Percentiles rank a stretch among this genome's conserved stretches.
Conservation (phyloP, 345 rosid genomes). For the Pistacia integerrima region DNA sequence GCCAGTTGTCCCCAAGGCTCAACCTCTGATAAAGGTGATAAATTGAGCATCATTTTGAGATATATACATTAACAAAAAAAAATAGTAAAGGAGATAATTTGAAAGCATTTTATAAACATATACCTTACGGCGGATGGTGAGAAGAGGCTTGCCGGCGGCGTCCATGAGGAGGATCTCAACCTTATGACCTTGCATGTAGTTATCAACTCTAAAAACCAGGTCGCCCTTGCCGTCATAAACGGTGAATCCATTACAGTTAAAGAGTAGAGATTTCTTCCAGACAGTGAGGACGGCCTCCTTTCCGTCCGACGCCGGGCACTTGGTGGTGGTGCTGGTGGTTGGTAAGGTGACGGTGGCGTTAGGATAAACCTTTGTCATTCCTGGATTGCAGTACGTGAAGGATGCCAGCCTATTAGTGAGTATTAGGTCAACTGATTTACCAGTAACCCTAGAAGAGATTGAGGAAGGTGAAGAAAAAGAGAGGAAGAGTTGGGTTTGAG, state of each 20-base stretch:
- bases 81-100: too few species aligned
- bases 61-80: too few species aligned
- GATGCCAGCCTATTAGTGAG: constrained; percentile 18
- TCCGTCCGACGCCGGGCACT: not conserved
- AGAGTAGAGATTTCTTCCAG: constrained; percentile 92
- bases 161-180: constrained; percentile 90
- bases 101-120: not conserved
- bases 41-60: too few species aligned
- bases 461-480: too few species aligned
- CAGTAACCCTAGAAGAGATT: too few species aligned
- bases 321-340: not conserved
- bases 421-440: too few species aligned
- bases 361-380: constrained; percentile 83
- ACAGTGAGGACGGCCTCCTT: constrained; percentile 59
- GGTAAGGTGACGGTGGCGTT: constrained; percentile 30
- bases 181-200: constrained; percentile 56
- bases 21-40: constrained; percentile 42
- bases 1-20: constrained; percentile 78
- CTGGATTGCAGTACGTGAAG: not conserved
- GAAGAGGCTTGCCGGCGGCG: constrained; percentile 81
- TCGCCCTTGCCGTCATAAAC: constrained; percentile 76
- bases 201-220: constrained; percentile 82
- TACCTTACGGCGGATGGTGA: constrained; percentile 96
- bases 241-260: constrained; percentile 94
- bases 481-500: too few species aligned